Percentiles rank a stretch among this genome's conserved stretches.
These are phyloP conservation scores for Umbellularia californica DNA, from an alignment of 164 flowering plant genomes.

Conservation along the genomic window DNA sequence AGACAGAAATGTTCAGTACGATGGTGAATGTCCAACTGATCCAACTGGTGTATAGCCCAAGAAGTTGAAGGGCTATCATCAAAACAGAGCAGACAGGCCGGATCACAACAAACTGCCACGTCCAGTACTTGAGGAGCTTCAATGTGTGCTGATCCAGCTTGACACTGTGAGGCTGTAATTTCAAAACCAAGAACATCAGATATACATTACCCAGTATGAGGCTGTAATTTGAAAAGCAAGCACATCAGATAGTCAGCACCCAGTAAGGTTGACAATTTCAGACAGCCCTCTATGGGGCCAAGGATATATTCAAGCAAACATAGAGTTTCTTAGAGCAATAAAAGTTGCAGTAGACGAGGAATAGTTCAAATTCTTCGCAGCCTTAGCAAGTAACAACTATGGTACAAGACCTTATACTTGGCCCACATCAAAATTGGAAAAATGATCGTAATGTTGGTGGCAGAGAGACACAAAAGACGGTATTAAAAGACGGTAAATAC, in stretches of 20 bases:
- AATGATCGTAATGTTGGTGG: too few relatives aligned
- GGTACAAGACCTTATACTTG: background rate
- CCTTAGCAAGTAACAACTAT: background rate
- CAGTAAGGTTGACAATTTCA: background rate
- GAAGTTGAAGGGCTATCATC: constrained; percentile 75
- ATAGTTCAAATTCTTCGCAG: background rate
- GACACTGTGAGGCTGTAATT: constrained; percentile 73
- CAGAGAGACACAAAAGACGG: background rate
- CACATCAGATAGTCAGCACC: constrained; percentile 4
- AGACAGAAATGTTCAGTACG: constrained; percentile 79
- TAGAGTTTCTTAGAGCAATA: background rate
- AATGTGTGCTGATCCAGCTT: constrained; percentile 58
- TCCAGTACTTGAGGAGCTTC: constrained; percentile 82
- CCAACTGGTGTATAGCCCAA: constrained; percentile 79
- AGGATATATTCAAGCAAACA: background rate
- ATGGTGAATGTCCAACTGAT: constrained; percentile 90
- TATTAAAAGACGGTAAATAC: too few relatives aligned
- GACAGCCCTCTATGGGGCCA: background rate
- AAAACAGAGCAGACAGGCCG: constrained; percentile 83
- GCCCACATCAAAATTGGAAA: background rate
- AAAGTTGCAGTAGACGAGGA: background rate
- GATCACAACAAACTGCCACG: constrained; percentile 94
- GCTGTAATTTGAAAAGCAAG: constrained; percentile 50
- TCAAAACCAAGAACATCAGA: constrained; percentile 10
- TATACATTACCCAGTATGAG: constrained; percentile 23